Evolutionary conservation across 2,329 filamentous ascomycete genomes (phyloP), one percentile per base, ranked within the genome.

Genomic region (Sporothrix humicola): DNA sequence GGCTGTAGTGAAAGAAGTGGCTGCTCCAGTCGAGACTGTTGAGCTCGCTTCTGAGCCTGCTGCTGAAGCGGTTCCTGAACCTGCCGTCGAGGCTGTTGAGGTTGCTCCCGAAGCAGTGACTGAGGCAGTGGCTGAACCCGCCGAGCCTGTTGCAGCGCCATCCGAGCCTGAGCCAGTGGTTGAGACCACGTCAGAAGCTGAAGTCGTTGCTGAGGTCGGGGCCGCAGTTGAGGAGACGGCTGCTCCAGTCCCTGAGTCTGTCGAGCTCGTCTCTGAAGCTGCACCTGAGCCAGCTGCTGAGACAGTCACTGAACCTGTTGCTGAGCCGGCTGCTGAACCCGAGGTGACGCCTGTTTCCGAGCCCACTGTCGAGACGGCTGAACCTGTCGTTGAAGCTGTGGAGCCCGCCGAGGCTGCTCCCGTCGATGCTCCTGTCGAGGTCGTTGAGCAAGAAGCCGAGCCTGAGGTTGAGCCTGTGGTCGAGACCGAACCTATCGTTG

Each of bases 371-470:
- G 23, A 26, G 23, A 26, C 23, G 1, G 23, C 23, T 26, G 23
- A 26, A 26, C 23, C 23, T 3, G 23, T 26, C 23, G 23, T 26
- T 26, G 23, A 26, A 26, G 23, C 23, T 26, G 23, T 26, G 23
- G 23, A 26, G 23, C 23, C 23, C 23, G 23, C 23, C 23, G 23
- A 58, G 20, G 6, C 20, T n/a, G 50, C 3, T n/a, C 12, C 23
- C 13, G 20, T 31, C 1, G 73, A 76, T 3, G 73, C 61, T 26
- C 68, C 68, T 20, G 59, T 74, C 44, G 76, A 71, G 75, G 75
- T 61, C 6, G 3, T 6, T 3, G 31, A 61, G 31, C n/a, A 42
- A 26, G 23, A 1, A 26, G 23, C 23, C 2, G 58, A 20, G 31
- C 5, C 31, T 3, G 58, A 61, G 13, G 3, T 26, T n/a, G 58